Evolutionary conservation across 768 basidiomycete genomes (phyloP), one percentile per base, ranked within the genome.

Genomic region (Lactarius tabidus): DNA sequence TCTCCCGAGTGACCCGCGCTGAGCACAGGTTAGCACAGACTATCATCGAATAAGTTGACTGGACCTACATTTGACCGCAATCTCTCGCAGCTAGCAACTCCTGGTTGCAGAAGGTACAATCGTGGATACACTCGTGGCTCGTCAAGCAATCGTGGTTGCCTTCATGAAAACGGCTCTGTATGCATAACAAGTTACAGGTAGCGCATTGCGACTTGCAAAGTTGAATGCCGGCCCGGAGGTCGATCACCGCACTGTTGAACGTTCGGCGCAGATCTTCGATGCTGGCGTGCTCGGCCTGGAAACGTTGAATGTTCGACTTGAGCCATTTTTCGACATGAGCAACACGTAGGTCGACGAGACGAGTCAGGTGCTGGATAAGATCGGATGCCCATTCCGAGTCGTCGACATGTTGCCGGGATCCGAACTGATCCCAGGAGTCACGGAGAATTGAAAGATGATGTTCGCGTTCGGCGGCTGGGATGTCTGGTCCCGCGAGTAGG

Each of bases 1-100:
- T 74, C 75, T 26, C 82, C 84, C 18, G 78, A 71, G 63, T 87
- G 85, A 0, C 86, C 86, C 33, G 84, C 85, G 20, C 85, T 86
- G 63, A 52, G 38, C 15, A 1, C 6, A 5, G 28, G 23, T 38
- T 3, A 57, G 65, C 29, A 9, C 17, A 36, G 33, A 8, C 14
- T 8, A 60, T 23, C 20, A 18, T 28, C 17, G 20, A 39, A 17
- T 23, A 43, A 7, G n/a, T 62, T 20, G 31, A 9, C 6, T 8
- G 3, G 26, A 76, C 84, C 43, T 69, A 85, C 85, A 74, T 76
- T 68, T 82, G 76, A 17, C 80, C 78, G 72, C 85, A 87, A 5
- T 65, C 23, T 55, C 72, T 75, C 18, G 36, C 35, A 2, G 43
- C 1, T 29, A 60, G 53, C 10, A 39, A 5, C 7, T 65, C 73